These are phyloP conservation scores for Colletotrichum filicis DNA, from an alignment of 2,329 filamentous ascomycete species.

Conservation along the genomic window DNA sequence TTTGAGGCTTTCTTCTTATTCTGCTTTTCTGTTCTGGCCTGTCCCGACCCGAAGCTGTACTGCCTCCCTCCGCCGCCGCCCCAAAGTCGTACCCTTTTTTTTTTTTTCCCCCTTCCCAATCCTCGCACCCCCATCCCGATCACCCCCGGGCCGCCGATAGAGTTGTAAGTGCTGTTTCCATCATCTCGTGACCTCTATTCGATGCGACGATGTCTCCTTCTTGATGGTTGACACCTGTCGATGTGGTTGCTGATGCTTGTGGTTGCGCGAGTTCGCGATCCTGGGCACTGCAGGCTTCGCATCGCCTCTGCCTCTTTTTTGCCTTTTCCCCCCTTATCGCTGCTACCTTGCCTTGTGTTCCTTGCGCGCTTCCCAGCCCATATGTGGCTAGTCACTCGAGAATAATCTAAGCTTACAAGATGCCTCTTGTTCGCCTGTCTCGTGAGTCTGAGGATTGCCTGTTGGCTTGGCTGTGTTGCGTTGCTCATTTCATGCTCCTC, in stretches of 20 bases:
- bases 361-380: conserved; percentile 1
- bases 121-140: conserved; percentile 41
- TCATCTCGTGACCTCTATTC: conserved; percentile 43
- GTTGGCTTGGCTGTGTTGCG: conserved; percentile 7
- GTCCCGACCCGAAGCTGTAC: conserved; percentile 15
- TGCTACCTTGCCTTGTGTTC: background rate
- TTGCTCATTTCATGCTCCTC: background rate
- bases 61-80: conserved; percentile 19
- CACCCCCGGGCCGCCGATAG: conserved; percentile 43
- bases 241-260: conserved; percentile 40
- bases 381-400: background rate
- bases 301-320: conserved; percentile 1
- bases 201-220: conserved; percentile 35
- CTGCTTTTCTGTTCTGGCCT: background rate
- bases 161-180: conserved; percentile 36
- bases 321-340: background rate
- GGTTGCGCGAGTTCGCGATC: conserved; percentile 29
- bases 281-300: conserved; percentile 14
- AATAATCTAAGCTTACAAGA: background rate
- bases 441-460: background rate
- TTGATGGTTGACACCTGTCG: conserved; percentile 39
- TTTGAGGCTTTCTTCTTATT: background rate
- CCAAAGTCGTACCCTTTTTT: conserved; percentile 38
- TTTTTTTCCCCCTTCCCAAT: conserved; percentile 38
- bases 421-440: background rate